Percentiles rank a stretch among this genome's conserved stretches.
phyloP scores from a whole-genome alignment of 495 filamentous ascomycete genomes.

The Clavariopsis aquatica region DNA sequence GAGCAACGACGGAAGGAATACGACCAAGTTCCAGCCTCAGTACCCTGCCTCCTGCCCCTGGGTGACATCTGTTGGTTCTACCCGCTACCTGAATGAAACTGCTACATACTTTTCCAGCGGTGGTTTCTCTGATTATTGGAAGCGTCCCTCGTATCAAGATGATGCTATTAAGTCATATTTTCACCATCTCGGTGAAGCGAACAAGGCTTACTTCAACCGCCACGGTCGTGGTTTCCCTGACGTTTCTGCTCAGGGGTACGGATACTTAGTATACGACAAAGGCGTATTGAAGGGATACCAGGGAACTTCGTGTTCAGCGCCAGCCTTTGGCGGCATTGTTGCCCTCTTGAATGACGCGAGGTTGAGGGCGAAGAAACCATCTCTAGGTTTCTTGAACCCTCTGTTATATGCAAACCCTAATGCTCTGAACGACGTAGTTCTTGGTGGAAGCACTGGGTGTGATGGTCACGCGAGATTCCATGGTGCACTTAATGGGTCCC shows the following conservation, averaged over 20 bases:
- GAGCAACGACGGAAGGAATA: constrained; percentile 40
- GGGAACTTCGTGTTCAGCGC: constrained; percentile 43
- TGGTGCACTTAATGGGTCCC: constrained; percentile 15
- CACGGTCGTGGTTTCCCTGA: constrained; percentile 45
- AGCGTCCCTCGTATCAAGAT: constrained; percentile 38
- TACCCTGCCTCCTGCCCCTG: constrained; percentile 45
- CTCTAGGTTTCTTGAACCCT: constrained; percentile 47
- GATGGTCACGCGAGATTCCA: constrained; percentile 37
- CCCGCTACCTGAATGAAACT: constrained; percentile 39
- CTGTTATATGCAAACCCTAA: constrained; percentile 40
- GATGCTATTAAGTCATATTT: constrained; percentile 38
- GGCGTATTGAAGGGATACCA: constrained; percentile 34
- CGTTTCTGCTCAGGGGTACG: constrained; percentile 40
- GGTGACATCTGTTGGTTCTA: constrained; percentile 45
- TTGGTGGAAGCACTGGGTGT: constrained; percentile 40
- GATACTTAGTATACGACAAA: constrained; percentile 38
- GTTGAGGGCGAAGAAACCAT: constrained; percentile 33
- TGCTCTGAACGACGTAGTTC: constrained; percentile 41
- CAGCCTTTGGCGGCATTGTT: constrained; percentile 40
- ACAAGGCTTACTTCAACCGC: constrained; percentile 42
- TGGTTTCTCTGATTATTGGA: constrained; percentile 47
- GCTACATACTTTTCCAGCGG: constrained; percentile 36
- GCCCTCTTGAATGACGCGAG: constrained; percentile 44
- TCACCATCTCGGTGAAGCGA: constrained; percentile 29
- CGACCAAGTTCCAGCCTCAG: constrained; percentile 39